Conservation (phyloP, 352 stramenopile species). For the Pythium sukuiense region DNA sequence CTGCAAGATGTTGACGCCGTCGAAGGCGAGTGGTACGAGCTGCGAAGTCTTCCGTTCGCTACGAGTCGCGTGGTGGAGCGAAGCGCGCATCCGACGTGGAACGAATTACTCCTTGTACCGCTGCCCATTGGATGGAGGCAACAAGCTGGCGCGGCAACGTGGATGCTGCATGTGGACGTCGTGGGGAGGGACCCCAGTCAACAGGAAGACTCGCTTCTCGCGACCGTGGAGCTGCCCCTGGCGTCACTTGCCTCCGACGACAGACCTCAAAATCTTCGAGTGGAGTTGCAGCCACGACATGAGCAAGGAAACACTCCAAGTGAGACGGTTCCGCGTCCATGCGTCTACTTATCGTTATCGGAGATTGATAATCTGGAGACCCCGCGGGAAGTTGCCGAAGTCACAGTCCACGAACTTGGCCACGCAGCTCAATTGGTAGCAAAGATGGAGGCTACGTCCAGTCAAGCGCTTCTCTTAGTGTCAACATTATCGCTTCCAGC, state of each 20-base stretch:
- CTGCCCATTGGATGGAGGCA: constrained; percentile 45
- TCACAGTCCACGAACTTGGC: constrained; percentile 10
- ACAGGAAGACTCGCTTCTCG: constrained; percentile 53
- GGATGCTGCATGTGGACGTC: constrained; percentile 54
- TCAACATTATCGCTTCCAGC: background rate
- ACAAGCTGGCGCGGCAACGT: constrained; percentile 10
- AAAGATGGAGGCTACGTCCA: background rate
- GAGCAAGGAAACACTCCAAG: background rate
- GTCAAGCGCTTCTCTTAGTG: background rate
- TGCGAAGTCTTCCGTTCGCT: constrained; percentile 59
- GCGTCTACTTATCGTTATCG: constrained; percentile 15
- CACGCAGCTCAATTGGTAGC: background rate
- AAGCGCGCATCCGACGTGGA: constrained; percentile 45
- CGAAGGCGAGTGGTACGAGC: constrained; percentile 37
- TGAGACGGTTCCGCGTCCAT: background rate
- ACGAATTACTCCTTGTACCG: constrained; percentile 64
- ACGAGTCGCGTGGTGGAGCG: constrained; percentile 58
- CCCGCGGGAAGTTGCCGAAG: constrained; percentile 10
- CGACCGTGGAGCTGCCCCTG: constrained; percentile 24
- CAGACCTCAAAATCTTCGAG: constrained; percentile 11
- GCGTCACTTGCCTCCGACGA: background rate
- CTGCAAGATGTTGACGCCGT: constrained; percentile 12
- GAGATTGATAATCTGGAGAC: constrained; percentile 6
- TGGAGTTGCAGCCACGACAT: constrained; percentile 10
- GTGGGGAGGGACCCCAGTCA: constrained; percentile 59